These are phyloP conservation scores for Nematodospora valgi DNA, from an alignment of 805 yeast genomes.

Conservation along the genomic window DNA sequence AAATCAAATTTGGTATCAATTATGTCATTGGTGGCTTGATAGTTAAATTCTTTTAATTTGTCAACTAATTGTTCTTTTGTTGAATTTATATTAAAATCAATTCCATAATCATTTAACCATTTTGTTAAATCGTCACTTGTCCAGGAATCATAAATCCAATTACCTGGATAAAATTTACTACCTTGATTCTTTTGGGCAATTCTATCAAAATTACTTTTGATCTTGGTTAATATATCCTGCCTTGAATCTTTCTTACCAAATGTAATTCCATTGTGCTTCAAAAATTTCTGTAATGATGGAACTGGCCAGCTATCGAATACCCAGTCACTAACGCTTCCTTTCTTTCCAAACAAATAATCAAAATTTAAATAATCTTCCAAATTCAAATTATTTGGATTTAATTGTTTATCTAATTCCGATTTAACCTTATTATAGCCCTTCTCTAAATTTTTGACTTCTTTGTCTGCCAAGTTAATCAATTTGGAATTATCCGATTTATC, in stretches of 20 bases:
- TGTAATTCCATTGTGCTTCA: constrained; percentile 28
- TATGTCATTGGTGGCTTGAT: constrained; percentile 34
- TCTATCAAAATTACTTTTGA: constrained; percentile 37
- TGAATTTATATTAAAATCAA: constrained; percentile 30
- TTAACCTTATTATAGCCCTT: constrained; percentile 1
- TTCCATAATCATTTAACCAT: constrained; percentile 47
- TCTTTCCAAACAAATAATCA: constrained; percentile 4
- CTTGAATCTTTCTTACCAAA: constrained; percentile 22
- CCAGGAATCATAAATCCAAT: constrained; percentile 55
- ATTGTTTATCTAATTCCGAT: constrained; percentile 3
- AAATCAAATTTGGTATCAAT: constrained; percentile 32
- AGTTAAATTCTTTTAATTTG: constrained; percentile 44
- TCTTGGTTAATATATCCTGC: constrained; percentile 40
- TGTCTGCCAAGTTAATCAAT: constrained; percentile 21
- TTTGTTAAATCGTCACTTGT: constrained; percentile 42
- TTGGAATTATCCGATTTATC: constrained; percentile 17
- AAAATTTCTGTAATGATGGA: constrained; percentile 26
- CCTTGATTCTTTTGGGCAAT: constrained; percentile 32
- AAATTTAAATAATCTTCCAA: constrained; percentile 8
- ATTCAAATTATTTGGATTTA: constrained; percentile 4
- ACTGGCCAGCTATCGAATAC: constrained; percentile 47
- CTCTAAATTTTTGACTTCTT: constrained; percentile 22
- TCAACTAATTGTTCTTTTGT: constrained; percentile 45
- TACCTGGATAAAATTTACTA: constrained; percentile 48
- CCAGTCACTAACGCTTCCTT: constrained; percentile 34